These are phyloP conservation scores for Pinus taeda DNA, from an alignment of 75 land plant genomes.

Conservation along the genomic window DNA sequence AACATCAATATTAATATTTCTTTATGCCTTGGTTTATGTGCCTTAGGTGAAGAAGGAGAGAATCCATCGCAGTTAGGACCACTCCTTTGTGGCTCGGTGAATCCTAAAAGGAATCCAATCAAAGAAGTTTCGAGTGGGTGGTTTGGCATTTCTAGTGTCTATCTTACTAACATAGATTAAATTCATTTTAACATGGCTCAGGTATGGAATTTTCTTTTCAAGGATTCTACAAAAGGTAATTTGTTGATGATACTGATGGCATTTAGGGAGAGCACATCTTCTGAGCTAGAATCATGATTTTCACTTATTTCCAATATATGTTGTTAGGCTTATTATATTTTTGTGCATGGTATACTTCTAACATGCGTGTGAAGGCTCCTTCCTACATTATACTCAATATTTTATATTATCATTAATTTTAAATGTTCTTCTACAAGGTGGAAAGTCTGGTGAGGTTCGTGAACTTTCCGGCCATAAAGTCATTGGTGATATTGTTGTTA, in stretches of 20 bases:
- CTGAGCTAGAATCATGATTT: background rate
- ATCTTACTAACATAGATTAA: slow-evolving; percentile 93
- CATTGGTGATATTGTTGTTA: slow-evolving; percentile 96
- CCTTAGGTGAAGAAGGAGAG: slow-evolving; percentile 97
- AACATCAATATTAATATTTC: background rate
- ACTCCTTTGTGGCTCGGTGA: slow-evolving; percentile 82
- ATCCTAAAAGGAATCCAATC: slow-evolving; percentile 92
- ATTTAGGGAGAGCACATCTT: background rate
- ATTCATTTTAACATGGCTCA: slow-evolving; percentile 99
- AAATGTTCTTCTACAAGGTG: slow-evolving; percentile 63
- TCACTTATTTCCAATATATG: background rate
- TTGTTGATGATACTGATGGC: background rate
- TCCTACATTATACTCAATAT: background rate
- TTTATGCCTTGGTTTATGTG: background rate
- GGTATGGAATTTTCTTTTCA: slow-evolving; percentile 30
- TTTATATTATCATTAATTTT: background rate
- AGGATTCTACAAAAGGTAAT: background rate
- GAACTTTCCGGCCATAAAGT: slow-evolving; percentile 99
- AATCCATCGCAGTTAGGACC: slow-evolving; percentile 84
- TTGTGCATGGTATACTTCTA: slow-evolving; percentile 7
- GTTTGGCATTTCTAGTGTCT: slow-evolving; percentile 94
- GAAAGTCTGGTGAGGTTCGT: slow-evolving; percentile 99
- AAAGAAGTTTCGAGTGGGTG: slow-evolving; percentile 99
- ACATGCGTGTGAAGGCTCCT: background rate
- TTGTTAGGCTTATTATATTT: background rate